Evolutionary conservation across 306 rosid genomes (phyloP).

Genomic region (Lagenaria siceraria): DNA sequence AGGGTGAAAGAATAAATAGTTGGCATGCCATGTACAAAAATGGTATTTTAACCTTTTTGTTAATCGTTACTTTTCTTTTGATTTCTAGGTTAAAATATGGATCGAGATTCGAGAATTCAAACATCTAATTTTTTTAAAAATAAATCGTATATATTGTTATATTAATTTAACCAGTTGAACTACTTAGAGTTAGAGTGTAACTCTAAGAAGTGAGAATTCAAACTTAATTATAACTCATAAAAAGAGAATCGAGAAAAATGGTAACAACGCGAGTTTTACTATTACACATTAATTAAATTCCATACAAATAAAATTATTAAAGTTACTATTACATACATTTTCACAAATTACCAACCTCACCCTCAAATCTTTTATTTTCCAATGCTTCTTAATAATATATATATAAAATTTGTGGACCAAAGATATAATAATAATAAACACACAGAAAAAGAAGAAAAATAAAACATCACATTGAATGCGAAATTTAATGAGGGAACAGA

Average conservation of each 20-base stretch:
- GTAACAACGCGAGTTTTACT: background rate
- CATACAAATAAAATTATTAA: background rate
- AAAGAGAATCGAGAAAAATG: too few relatives aligned
- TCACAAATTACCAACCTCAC: background rate
- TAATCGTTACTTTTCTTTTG: too few relatives aligned
- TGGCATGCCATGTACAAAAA: too few relatives aligned
- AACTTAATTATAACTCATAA: too few relatives aligned
- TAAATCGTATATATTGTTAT: too few relatives aligned
- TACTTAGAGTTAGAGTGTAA: too few relatives aligned
- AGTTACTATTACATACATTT: background rate
- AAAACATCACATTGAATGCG: background rate
- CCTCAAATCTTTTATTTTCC: background rate
- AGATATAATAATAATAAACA: background rate
- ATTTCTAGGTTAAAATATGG: too few relatives aligned
- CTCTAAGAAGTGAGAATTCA: background rate
- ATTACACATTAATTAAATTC: background rate
- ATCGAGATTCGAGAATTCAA: too few relatives aligned
- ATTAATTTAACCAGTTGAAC: too few relatives aligned
- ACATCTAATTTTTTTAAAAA: too few relatives aligned
- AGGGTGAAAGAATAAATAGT: too few relatives aligned
- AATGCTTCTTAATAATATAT: background rate
- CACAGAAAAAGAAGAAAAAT: background rate
- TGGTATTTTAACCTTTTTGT: too few relatives aligned
- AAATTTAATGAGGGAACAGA: background rate
- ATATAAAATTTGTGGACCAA: background rate